Evolutionary conservation across 192 early-diverging fungal genomes (phyloP), one percentile per base, ranked within the genome.

Genomic region (Jimgerdemannia flammicorona): DNA sequence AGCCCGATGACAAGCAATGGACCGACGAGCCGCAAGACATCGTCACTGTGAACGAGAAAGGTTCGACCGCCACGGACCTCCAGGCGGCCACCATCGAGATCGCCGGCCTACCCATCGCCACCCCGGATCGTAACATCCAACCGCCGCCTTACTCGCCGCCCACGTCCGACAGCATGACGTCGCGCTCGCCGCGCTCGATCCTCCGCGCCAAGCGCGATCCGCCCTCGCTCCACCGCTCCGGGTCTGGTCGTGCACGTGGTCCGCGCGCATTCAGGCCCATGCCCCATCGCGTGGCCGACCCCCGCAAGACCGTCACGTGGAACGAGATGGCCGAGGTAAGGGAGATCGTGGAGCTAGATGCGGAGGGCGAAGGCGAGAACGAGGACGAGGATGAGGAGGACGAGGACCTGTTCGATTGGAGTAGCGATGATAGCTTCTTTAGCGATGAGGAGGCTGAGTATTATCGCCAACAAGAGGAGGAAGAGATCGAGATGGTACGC

Each of bases 281-380:
- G 49, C 14, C 49, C 49, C 49, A 59, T 10, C 8, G 8, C 49
- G 49, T 40, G 67, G 29, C 67, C 29, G 67, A 68, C 29, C 67
- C 9, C 7, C 67, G 29, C 67, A 68, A 68, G 40, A 40, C 8
- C 67, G 67, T 68, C 40, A 68, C 67, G 9, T 68, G 67, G 67
- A 68, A 68, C 40, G 67, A 68, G 40, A 6, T 41, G 29, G 40
- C 67, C 19, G 67, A 68, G 40, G 40, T 68, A 9, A 7, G 40
- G 7, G 67, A 68, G 67, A 68, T 68, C 67, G 67, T 59, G 8
- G 49, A 59, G 14, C 14, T 59, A 14, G 14, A 10, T 14, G 49
- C 6, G 49, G 29, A 29, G 29, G 29, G 29, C 29, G 6, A 59
- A 10, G 49, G 14, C 6, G 49, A 59, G 6, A 14, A 59, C 49